phyloP scores from a whole-genome alignment of 1,284 basidiomycete genomes.

The Kalmanozyma brasiliensis region DNA sequence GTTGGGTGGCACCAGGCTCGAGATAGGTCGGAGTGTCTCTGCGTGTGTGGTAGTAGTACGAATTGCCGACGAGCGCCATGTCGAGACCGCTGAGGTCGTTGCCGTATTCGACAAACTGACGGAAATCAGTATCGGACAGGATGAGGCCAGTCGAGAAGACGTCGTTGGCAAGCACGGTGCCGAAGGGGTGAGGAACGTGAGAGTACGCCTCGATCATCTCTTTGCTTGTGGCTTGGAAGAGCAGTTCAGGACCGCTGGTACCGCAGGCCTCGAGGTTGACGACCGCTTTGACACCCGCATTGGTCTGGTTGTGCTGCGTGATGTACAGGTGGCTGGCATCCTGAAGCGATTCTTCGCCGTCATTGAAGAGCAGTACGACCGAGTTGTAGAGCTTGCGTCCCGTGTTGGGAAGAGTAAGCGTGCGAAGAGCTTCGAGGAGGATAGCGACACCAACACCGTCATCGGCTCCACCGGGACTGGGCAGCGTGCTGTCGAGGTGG shows the following conservation, averaged over 20 bases:
- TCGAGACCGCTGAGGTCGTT: slow-evolving; percentile 70
- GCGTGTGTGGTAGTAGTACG: slow-evolving; percentile 91
- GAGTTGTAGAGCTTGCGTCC: slow-evolving; percentile 81
- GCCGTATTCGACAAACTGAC: slow-evolving; percentile 92
- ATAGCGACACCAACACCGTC: slow-evolving; percentile 88
- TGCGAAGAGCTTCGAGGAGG: slow-evolving; percentile 79
- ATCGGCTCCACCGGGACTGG: slow-evolving; percentile 69
- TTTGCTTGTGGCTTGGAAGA: slow-evolving; percentile 94
- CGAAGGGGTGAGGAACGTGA: slow-evolving; percentile 86
- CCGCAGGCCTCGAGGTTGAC: slow-evolving; percentile 96
- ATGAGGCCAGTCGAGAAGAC: slow-evolving; percentile 92
- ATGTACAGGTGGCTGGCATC: slow-evolving; percentile 82
- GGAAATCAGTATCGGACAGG: slow-evolving; percentile 71
- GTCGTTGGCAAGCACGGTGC: slow-evolving; percentile 91
- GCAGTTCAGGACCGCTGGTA: slow-evolving; percentile 83
- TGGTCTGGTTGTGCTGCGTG: slow-evolving; percentile 63
- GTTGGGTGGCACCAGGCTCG: slow-evolving; percentile 79
- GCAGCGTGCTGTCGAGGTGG: slow-evolving; percentile 80
- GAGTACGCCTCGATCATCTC: slow-evolving; percentile 93
- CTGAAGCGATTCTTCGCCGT: slow-evolving; percentile 87
- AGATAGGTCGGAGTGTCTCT: slow-evolving; percentile 86
- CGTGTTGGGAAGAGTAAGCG: slow-evolving; percentile 79
- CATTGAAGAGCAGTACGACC: slow-evolving; percentile 91
- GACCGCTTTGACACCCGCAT: slow-evolving; percentile 79
- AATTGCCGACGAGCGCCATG: slow-evolving; percentile 93